A percentile compares a stretch with the other conserved stretches of the same genome.
These are phyloP conservation scores for Phytophthora vignae DNA, from an alignment of 352 stramenopile species.

Conservation along the genomic window DNA sequence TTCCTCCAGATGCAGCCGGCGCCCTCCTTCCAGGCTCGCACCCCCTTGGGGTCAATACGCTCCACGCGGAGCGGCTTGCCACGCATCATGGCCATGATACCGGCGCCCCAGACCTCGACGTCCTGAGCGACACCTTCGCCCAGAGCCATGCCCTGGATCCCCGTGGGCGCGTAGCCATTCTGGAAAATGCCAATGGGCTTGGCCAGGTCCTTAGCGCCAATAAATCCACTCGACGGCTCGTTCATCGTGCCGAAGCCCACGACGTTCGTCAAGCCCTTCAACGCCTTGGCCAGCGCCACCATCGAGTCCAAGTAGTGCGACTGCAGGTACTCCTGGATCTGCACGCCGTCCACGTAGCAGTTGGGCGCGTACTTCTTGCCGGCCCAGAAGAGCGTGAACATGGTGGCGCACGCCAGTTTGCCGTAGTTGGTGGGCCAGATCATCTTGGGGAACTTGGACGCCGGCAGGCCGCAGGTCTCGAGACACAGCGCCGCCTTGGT, in stretches of 20 bases:
- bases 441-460: constrained; percentile 84
- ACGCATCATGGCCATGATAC: constrained; percentile 65
- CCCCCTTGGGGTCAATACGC: constrained; percentile 53
- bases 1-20: constrained; percentile 77
- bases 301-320: constrained; percentile 86
- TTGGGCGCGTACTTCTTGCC: constrained; percentile 73
- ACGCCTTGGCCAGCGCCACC: constrained; percentile 54
- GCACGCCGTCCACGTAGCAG: constrained; percentile 72
- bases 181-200: constrained; percentile 54
- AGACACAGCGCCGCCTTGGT: constrained; percentile 80
- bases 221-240: constrained; percentile 80
- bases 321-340: constrained; percentile 89
- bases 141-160: constrained; percentile 80
- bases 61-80: constrained; percentile 43
- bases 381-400: constrained; percentile 92
- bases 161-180: constrained; percentile 69
- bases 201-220: constrained; percentile 59
- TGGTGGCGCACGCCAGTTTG: constrained; percentile 87
- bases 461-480: constrained; percentile 53
- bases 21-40: constrained; percentile 68
- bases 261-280: constrained; percentile 79
- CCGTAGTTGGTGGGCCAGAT: constrained; percentile 93
- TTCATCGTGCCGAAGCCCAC: constrained; percentile 92
- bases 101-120: constrained; percentile 70
- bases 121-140: constrained; percentile 63